Conservation (phyloP, 345 rosid species). For the Zanthoxylum bungeanum region DNA sequence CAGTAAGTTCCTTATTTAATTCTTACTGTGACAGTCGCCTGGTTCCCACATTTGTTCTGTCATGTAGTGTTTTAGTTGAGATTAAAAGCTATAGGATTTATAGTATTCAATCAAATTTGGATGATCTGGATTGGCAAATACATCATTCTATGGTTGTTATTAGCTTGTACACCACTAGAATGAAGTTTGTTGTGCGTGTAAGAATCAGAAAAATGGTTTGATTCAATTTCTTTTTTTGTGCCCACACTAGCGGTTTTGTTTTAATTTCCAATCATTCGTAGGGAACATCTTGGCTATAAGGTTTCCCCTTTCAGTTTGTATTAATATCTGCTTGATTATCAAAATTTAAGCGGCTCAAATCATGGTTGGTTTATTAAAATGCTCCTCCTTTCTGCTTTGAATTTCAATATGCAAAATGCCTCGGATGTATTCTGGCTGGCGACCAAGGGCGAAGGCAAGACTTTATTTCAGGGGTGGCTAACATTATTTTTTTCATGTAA, state of each 20-base stretch:
- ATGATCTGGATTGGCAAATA: not conserved
- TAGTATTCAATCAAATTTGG: not conserved
- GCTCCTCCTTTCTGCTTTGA: not conserved
- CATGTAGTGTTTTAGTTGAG: no score
- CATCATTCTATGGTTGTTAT: not conserved
- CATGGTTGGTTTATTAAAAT: not conserved
- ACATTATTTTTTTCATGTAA: no score
- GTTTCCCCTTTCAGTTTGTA: no score
- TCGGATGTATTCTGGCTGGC: no score
- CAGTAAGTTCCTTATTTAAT: conserved; percentile 45
- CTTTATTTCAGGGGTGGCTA: no score
- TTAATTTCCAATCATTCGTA: no score
- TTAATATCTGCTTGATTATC: no score
- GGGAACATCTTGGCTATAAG: no score
- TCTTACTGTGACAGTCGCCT: not conserved
- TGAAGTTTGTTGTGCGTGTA: not conserved
- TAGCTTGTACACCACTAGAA: not conserved
- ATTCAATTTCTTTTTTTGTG: not conserved
- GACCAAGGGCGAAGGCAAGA: no score
- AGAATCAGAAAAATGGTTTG: not conserved
- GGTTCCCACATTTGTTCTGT: not conserved
- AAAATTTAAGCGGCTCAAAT: not conserved
- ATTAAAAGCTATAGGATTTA: conserved; percentile 12
- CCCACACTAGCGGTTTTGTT: not conserved
- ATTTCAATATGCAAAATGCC: not conserved